These are phyloP conservation scores for Trichosporon ovoides DNA, from an alignment of 1,284 basidiomycete genomes.

Conservation along the genomic window DNA sequence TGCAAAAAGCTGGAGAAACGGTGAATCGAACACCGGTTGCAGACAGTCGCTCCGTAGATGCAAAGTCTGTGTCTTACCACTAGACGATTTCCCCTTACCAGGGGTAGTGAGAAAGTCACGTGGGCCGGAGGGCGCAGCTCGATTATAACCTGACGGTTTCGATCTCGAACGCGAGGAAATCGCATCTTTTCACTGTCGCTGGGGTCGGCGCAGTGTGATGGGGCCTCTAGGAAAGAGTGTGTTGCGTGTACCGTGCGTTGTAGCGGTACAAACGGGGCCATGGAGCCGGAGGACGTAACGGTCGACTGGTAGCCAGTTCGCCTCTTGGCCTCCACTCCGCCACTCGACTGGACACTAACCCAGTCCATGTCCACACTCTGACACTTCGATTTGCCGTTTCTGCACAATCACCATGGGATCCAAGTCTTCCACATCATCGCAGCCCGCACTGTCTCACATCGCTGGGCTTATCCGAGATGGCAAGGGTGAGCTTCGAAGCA, in stretches of 20 bases:
- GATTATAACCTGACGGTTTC: neutral
- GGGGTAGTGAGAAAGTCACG: neutral
- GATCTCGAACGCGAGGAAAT: no score
- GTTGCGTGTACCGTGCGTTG: no score
- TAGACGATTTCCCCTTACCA: neutral
- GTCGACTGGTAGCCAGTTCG: no score
- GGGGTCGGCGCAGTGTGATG: no score
- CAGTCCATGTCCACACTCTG: no score
- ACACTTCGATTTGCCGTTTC: no score
- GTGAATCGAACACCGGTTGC: slow-evolving; percentile 6
- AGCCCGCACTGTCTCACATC: neutral
- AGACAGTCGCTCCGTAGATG: neutral
- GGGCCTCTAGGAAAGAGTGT: no score
- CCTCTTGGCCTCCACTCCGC: no score
- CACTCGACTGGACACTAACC: no score
- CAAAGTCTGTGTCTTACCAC: slow-evolving; percentile 6
- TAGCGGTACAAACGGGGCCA: no score
- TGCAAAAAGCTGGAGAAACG: neutral
- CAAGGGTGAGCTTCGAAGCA: neutral
- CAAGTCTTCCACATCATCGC: neutral
- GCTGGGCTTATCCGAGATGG: neutral
- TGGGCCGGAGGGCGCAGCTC: neutral
- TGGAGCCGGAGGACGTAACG: no score
- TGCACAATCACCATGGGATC: neutral
- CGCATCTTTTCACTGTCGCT: no score